A percentile compares a stretch with the other conserved stretches of the same genome.
Conservation (phyloP, 1,284 basidiomycete species). For the Apiotrichum porosum region DNA sequence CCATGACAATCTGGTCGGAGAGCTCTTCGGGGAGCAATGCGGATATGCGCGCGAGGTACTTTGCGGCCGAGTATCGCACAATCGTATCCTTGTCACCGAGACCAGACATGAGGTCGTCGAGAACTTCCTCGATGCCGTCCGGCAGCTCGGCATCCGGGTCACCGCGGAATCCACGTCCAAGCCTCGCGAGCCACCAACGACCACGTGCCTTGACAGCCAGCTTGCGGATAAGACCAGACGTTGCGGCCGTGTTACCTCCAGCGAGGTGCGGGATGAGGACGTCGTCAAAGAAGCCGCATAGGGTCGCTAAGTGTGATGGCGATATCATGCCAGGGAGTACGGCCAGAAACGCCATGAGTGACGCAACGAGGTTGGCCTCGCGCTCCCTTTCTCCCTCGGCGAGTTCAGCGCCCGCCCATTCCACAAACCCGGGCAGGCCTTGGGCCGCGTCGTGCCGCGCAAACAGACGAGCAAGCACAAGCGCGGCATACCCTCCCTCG, state of each 20-base stretch:
- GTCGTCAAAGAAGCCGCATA: conserved; percentile 26
- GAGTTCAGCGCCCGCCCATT: conserved; percentile 33
- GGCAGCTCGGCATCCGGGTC: conserved; percentile 65
- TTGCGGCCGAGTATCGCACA: conserved; percentile 92
- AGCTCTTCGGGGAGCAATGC: conserved; percentile 73
- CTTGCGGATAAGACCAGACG: conserved; percentile 42
- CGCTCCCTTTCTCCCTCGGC: conserved; percentile 34
- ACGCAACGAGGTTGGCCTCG: conserved; percentile 34
- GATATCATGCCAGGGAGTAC: conserved; percentile 36
- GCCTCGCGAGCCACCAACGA: conserved; percentile 42
- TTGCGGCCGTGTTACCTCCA: conserved; percentile 35
- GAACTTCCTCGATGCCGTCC: conserved; percentile 67
- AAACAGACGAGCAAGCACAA: conserved; percentile 44
- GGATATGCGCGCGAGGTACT: conserved; percentile 81
- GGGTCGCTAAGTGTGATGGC: conserved; percentile 31
- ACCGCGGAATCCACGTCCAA: conserved; percentile 17
- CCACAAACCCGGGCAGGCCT: conserved; percentile 34
- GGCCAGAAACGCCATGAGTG: conserved; percentile 36
- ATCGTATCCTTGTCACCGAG: conserved; percentile 92
- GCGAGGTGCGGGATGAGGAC: conserved; percentile 36
- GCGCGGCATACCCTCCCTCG: conserved; percentile 43
- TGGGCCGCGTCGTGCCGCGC: conserved; percentile 40
- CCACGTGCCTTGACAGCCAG: conserved; percentile 44
- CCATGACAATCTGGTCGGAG: conserved; percentile 72
- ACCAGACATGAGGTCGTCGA: conserved; percentile 69